Conservation (phyloP, 768 basidiomycete species). For the Termitomyces sp. region DNA sequence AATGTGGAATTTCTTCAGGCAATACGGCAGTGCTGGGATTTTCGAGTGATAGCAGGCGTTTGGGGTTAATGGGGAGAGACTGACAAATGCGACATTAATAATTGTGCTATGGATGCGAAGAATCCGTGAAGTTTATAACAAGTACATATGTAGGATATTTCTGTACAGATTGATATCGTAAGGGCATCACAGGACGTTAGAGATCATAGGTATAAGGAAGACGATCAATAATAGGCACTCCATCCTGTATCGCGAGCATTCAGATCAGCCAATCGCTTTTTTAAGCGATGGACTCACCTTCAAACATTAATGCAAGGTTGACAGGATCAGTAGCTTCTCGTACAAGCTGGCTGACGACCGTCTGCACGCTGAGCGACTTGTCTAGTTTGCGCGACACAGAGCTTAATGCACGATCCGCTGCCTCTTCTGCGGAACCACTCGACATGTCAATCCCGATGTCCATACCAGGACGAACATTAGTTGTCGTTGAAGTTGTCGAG, state of each 20-base stretch:
- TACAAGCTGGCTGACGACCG: conserved; percentile 90
- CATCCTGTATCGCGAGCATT: background rate
- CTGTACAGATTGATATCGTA: background rate
- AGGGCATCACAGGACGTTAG: background rate
- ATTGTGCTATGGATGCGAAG: too few species aligned
- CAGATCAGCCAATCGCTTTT: background rate
- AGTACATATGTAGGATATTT: background rate
- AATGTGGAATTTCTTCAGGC: too few species aligned
- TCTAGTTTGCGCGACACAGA: conserved; percentile 82
- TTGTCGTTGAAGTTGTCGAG: conserved; percentile 24
- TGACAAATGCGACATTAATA: too few species aligned
- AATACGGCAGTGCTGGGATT: too few species aligned
- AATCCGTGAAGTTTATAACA: too few species aligned
- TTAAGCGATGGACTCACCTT: conserved; percentile 41
- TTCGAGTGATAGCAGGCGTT: too few species aligned
- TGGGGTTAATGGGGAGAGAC: too few species aligned
- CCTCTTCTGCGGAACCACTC: conserved; percentile 72
- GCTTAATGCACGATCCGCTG: conserved; percentile 84
- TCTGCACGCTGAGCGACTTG: conserved; percentile 84
- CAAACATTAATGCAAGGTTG: conserved; percentile 78
- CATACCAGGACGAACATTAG: conserved; percentile 27
- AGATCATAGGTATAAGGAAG: background rate
- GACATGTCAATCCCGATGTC: conserved; percentile 60
- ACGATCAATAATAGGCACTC: conserved; percentile 7
- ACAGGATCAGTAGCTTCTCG: conserved; percentile 77